Conservation (phyloP, 2,329 filamentous ascomycete species). For the Sporothrix sp. region DNA sequence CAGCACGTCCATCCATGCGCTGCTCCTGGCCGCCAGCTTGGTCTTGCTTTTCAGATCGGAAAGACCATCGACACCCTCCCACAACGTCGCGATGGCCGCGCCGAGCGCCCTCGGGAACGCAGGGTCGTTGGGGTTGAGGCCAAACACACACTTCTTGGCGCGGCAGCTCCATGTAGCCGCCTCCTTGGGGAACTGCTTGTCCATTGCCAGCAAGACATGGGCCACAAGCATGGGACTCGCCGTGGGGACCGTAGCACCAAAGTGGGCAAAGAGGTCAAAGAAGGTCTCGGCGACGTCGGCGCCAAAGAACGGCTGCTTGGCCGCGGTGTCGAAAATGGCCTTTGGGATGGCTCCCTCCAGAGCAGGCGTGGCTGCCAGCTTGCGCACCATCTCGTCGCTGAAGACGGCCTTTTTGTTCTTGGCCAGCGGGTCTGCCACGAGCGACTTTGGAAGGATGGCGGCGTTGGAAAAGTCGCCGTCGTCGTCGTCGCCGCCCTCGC, state of each 20-base stretch:
- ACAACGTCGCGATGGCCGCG: constrained; percentile 53
- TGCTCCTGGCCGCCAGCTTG: constrained; percentile 39
- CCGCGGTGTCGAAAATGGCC: constrained; percentile 80
- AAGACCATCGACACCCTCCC: constrained; percentile 32
- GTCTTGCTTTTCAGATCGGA: constrained; percentile 34
- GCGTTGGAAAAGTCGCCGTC: constrained; percentile 39
- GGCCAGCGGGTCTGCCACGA: constrained; percentile 27
- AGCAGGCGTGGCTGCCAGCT: constrained; percentile 65
- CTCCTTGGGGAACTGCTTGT: constrained; percentile 47
- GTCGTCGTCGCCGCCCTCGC: constrained; percentile 35
- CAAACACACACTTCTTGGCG: constrained; percentile 60
- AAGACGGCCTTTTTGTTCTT: constrained; percentile 32
- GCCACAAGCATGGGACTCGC: constrained; percentile 58
- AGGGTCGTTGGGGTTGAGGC: constrained; percentile 50
- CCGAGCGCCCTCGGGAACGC: constrained; percentile 66
- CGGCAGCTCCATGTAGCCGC: constrained; percentile 59
- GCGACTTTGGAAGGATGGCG: constrained; percentile 35
- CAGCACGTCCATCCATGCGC: constrained; percentile 45
- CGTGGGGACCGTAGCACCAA: constrained; percentile 46
- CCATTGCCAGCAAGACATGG: constrained; percentile 61
- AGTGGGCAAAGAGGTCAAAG: constrained; percentile 68
- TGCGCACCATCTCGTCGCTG: constrained; percentile 27
- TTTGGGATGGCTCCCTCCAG: constrained; percentile 88
- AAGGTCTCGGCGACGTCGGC: constrained; percentile 61
- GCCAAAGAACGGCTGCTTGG: constrained; percentile 64